Base-by-base conservation (phyloP, 345 rosid genomes). In the Eucalyptus polyanthemos region DNA sequence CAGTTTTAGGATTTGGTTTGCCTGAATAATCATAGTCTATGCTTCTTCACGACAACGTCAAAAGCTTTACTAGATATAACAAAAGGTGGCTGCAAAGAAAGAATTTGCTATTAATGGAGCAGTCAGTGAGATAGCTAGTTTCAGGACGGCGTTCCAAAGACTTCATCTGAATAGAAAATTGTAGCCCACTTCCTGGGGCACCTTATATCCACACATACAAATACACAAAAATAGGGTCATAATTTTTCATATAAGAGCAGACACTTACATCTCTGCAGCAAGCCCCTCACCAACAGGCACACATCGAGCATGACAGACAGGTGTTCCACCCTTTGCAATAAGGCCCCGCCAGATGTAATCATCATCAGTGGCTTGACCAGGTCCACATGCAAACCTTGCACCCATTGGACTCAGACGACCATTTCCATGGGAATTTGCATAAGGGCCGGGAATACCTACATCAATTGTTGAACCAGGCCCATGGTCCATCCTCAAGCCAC, bases 261-360 rank as follows among this genome's bases (percentile, higher is more conserved):
- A 89, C 51, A 94, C 98, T 95, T 91, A 96, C 98, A 96, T 92
- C 76, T 95, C 98, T 45, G 90, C 89, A 47, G 90, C 94, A 80
- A 93, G 91, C 88, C 94, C 94, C 89, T 93, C 94, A 72, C 95
- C 96, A 11, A 94, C 87, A 54, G 95, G 96, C 65, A 96, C 93
- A 88, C 98, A 96, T 88, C 98, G 96, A 80, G 97, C 96, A 89
- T 91, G 93, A 89, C 98, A 96, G 88, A 96, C 97, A 80, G 95
- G 95, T 13, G 95, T 95, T 91, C 98, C 98, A 88, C 98, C 98
- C 92, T 96, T 96, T 13, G 96, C 97, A 92, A 96, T 93, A 62
- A 93, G 88, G 51, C 98, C 98, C 47, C 98, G 94, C 98, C 98
- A 96, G 67, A 94, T 94, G 91, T 47, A 93, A 91, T 96, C 98